phyloP scores from a whole-genome alignment of 805 yeast species.

The Myxozyma kluyveri region DNA sequence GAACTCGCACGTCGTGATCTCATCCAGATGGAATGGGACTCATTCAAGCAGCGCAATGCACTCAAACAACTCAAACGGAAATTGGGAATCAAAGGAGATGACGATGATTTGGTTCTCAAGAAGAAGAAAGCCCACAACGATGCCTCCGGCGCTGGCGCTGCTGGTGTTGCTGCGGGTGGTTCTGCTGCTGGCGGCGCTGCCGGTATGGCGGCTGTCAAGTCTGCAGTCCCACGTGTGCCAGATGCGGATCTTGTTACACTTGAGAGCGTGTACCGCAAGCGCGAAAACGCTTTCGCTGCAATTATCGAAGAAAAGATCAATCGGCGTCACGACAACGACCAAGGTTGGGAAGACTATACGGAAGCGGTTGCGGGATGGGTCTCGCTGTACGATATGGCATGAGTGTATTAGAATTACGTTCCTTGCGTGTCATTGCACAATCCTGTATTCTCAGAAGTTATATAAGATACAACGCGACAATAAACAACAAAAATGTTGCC shows the following conservation, averaged over 20 bases:
- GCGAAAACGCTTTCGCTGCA: conserved; percentile 70
- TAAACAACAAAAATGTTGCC: no score
- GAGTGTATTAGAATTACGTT: no score
- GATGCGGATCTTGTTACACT: conserved; percentile 87
- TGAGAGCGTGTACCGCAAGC: conserved; percentile 66
- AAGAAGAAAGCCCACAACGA: conserved; percentile 51
- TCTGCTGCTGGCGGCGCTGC: conserved; percentile 22
- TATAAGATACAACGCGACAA: no score
- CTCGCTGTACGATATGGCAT: background rate
- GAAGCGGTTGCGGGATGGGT: conserved; percentile 26
- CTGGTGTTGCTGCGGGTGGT: conserved; percentile 8
- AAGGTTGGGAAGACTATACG: conserved; percentile 63
- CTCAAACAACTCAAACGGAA: conserved; percentile 73
- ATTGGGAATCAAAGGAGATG: conserved; percentile 76
- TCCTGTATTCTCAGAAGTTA: no score
- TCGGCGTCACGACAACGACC: conserved; percentile 62
- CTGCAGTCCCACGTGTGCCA: conserved; percentile 77
- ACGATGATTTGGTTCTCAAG: conserved; percentile 74
- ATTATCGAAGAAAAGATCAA: conserved; percentile 85
- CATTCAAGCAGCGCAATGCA: conserved; percentile 70
- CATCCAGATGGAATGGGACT: conserved; percentile 58
- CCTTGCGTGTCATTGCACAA: no score
- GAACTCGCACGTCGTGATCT: conserved; percentile 63
- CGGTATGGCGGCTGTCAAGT: conserved; percentile 17
- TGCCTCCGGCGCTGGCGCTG: background rate